These are phyloP conservation scores for Aspergillus piperis DNA, from an alignment of 2,329 filamentous ascomycete species.

Conservation along the genomic window DNA sequence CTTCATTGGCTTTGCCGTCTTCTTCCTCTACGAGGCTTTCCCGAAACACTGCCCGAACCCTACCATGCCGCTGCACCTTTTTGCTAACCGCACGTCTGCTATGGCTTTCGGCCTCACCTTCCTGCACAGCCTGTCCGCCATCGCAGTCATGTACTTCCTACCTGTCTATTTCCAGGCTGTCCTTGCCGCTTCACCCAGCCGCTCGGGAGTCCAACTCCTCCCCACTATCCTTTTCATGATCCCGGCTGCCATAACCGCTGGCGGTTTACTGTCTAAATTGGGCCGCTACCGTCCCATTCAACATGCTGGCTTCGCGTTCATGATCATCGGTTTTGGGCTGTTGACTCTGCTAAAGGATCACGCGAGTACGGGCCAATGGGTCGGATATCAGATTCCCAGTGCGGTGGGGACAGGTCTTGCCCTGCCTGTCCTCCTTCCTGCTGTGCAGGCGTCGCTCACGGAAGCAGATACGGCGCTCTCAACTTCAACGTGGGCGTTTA, in stretches of 20 bases:
- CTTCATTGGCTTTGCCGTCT: constrained; percentile 22
- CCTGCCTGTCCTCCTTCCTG: constrained; percentile 28
- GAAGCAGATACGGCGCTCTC: constrained; percentile 31
- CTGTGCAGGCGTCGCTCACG: constrained; percentile 30
- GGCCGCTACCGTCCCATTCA: constrained; percentile 37
- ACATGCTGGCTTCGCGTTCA: constrained; percentile 28
- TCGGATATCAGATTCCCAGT: constrained; percentile 30
- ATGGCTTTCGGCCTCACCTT: constrained; percentile 8
- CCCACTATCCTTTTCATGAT: constrained; percentile 26
- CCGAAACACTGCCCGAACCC: constrained; percentile 23
- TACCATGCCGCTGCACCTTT: constrained; percentile 47
- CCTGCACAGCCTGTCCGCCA: constrained; percentile 12
- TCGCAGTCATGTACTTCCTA: constrained; percentile 34
- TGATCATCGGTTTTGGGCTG: constrained; percentile 28
- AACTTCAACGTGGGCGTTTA: constrained; percentile 32
- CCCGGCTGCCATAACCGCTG: constrained; percentile 31
- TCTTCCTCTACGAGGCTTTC: constrained; percentile 20
- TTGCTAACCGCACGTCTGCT: constrained; percentile 43
- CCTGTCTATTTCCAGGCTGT: constrained; percentile 52
- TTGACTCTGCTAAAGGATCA: constrained; percentile 27
- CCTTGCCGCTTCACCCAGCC: constrained; percentile 31
- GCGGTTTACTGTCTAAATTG: constrained; percentile 32
- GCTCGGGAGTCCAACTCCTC: constrained; percentile 33
- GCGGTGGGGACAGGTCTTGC: constrained; percentile 28
- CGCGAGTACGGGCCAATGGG: constrained; percentile 29